Conservation (phyloP, 768 basidiomycete species). For the Leucosporidium scottii region DNA sequence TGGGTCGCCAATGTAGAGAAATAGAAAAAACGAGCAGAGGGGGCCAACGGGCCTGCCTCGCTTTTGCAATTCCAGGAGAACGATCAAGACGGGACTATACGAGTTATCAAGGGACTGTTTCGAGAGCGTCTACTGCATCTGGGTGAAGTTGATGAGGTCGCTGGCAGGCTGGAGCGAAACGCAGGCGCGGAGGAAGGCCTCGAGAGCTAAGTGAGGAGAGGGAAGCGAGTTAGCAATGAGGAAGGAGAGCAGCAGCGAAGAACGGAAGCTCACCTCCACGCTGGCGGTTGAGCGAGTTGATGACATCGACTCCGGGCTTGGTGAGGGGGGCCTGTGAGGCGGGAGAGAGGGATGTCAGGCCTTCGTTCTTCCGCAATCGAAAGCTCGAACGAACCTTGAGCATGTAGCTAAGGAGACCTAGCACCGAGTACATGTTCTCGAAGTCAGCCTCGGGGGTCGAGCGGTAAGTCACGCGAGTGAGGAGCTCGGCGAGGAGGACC, state of each 20-base stretch:
- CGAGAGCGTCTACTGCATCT: slow-evolving; percentile 8
- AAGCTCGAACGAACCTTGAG: slow-evolving; percentile 63
- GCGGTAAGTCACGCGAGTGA: slow-evolving; percentile 88
- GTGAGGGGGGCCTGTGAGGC: slow-evolving; percentile 35
- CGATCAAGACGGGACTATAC: too few relatives aligned
- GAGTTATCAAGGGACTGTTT: too few relatives aligned
- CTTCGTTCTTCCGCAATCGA: not conserved
- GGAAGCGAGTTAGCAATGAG: too few relatives aligned
- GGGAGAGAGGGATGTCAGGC: too few relatives aligned
- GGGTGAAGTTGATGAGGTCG: slow-evolving; percentile 56
- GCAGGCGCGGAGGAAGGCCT: slow-evolving; percentile 33
- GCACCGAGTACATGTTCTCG: slow-evolving; percentile 76
- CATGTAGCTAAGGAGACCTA: slow-evolving; percentile 93
- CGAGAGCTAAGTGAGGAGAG: not conserved
- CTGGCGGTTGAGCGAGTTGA: slow-evolving; percentile 92
- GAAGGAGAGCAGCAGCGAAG: too few relatives aligned
- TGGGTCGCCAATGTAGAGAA: too few relatives aligned
- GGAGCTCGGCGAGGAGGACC: slow-evolving; percentile 82
- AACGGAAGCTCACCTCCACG: slow-evolving; percentile 43
- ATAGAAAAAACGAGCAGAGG: too few relatives aligned
- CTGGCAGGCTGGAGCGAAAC: slow-evolving; percentile 44
- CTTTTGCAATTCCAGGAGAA: too few relatives aligned
- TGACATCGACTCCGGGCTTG: slow-evolving; percentile 68
- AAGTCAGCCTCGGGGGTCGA: slow-evolving; percentile 52
- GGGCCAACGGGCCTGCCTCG: too few relatives aligned